Evolutionary conservation across 768 basidiomycete genomes (phyloP).

Genomic region (Mycena kentingensis): DNA sequence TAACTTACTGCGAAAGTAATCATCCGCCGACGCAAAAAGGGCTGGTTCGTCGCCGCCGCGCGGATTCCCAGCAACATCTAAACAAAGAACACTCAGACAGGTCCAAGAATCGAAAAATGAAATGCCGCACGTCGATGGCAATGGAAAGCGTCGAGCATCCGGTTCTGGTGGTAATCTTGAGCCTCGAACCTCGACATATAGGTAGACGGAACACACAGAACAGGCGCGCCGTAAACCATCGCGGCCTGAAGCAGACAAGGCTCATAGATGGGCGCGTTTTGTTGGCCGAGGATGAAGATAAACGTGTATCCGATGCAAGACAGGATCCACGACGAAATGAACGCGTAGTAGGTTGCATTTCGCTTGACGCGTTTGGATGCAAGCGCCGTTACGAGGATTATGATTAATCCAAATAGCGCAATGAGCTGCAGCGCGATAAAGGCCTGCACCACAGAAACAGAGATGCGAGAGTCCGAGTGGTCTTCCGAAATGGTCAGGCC

Average conservation of each 20-base stretch:
- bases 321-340: constrained; percentile 33
- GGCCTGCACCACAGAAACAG: constrained; percentile 23
- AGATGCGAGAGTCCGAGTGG: neutral
- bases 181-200: neutral
- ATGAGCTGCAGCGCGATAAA: constrained; percentile 33
- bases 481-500: neutral
- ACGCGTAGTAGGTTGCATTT: constrained; percentile 38
- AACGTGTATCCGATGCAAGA: constrained; percentile 35
- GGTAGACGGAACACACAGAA: constrained; percentile 26
- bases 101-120: neutral
- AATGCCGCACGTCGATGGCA: constrained; percentile 28
- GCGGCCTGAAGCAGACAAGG: constrained; percentile 33
- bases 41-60: constrained; percentile 20
- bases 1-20: constrained; percentile 27
- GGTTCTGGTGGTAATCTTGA: constrained; percentile 23
- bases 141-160: constrained; percentile 32
- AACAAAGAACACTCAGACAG: neutral
- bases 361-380: constrained; percentile 30
- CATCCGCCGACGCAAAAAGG: constrained; percentile 18
- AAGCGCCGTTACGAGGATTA: constrained; percentile 32
- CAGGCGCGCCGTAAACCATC: constrained; percentile 35
- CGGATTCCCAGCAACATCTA: constrained; percentile 34
- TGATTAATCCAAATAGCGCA: constrained; percentile 26
- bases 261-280: constrained; percentile 24
- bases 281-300: constrained; percentile 34